A percentile compares a stretch with the other conserved stretches of the same genome.
These are phyloP conservation scores for Elsinoe arachidis DNA, from an alignment of 2,329 filamentous ascomycete species.

Conservation along the genomic window DNA sequence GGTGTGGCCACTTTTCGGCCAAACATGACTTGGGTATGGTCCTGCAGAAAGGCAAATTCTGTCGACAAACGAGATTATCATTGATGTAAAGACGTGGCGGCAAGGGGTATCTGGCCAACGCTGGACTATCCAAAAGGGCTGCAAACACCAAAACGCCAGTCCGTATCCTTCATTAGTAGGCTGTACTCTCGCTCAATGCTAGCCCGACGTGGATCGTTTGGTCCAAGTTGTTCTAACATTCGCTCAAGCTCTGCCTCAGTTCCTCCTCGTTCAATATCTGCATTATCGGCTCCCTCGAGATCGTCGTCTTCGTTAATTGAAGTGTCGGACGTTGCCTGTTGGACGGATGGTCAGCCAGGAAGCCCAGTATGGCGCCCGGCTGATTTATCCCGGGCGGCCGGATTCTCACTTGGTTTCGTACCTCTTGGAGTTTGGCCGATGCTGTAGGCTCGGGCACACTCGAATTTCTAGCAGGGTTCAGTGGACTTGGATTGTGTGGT, in stretches of 20 bases:
- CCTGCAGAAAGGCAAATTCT: neutral
- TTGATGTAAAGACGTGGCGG: slow-evolving; percentile 6
- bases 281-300: slow-evolving; percentile 50
- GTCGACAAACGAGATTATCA: slow-evolving; percentile 1
- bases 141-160: slow-evolving; percentile 13
- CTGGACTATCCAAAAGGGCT: slow-evolving; percentile 13
- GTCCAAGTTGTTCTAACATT: slow-evolving; percentile 20
- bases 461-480: slow-evolving; percentile 22
- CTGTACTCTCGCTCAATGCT: slow-evolving; percentile 4
- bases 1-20: no score
- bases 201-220: neutral
- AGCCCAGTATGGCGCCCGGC: slow-evolving; percentile 62
- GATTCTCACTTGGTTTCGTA: slow-evolving; percentile 26
- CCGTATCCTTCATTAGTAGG: slow-evolving; percentile 7
- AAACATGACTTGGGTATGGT: no score
- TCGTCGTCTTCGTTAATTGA: slow-evolving; percentile 29
- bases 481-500: slow-evolving; percentile 26
- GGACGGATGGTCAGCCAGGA: slow-evolving; percentile 43
- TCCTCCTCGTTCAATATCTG: slow-evolving; percentile 52
- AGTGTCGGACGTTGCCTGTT: slow-evolving; percentile 4
- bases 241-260: slow-evolving; percentile 51
- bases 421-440: slow-evolving; percentile 13
- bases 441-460: slow-evolving; percentile 13
- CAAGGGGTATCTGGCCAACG: slow-evolving; percentile 12
- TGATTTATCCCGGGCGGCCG: slow-evolving; percentile 71